phyloP scores from a whole-genome alignment of 2,329 filamentous ascomycete species.

The Fusarium burgessii region DNA sequence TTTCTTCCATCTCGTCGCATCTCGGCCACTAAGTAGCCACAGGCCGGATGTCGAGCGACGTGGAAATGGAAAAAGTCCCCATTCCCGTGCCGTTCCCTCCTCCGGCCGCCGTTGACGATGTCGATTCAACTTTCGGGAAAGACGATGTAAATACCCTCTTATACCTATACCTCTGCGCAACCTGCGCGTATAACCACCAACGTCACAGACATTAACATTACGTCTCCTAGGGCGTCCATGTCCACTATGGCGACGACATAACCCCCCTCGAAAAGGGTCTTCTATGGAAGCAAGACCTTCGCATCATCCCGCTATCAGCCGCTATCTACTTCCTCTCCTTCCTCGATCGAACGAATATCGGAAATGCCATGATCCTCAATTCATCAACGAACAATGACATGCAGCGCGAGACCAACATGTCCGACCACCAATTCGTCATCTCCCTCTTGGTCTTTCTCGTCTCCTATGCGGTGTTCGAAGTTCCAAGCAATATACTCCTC shows the following conservation, averaged over 20 bases:
- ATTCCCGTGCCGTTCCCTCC: constrained; percentile 43
- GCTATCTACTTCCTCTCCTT: constrained; percentile 76
- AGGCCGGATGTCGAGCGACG: constrained; percentile 35
- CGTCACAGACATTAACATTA: constrained; percentile 19
- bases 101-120: constrained; percentile 44
- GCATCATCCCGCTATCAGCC: constrained; percentile 73
- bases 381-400: constrained; percentile 70
- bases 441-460: constrained; percentile 72
- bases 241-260: constrained; percentile 40
- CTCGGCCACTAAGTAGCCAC: constrained; percentile 22
- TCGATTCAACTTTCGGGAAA: constrained; percentile 45
- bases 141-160: constrained; percentile 35
- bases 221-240: constrained; percentile 28
- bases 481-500: constrained; percentile 74
- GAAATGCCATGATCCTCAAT: constrained; percentile 76
- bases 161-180: background rate
- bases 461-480: constrained; percentile 70
- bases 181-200: background rate
- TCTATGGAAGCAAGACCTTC: constrained; percentile 69
- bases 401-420: constrained; percentile 71
- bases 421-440: constrained; percentile 69
- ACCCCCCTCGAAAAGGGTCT: constrained; percentile 55
- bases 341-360: constrained; percentile 76
- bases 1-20: constrained; percentile 10
- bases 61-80: constrained; percentile 37